These are phyloP conservation scores for Pisolithus albus DNA, from an alignment of 768 basidiomycete species.

Conservation along the genomic window DNA sequence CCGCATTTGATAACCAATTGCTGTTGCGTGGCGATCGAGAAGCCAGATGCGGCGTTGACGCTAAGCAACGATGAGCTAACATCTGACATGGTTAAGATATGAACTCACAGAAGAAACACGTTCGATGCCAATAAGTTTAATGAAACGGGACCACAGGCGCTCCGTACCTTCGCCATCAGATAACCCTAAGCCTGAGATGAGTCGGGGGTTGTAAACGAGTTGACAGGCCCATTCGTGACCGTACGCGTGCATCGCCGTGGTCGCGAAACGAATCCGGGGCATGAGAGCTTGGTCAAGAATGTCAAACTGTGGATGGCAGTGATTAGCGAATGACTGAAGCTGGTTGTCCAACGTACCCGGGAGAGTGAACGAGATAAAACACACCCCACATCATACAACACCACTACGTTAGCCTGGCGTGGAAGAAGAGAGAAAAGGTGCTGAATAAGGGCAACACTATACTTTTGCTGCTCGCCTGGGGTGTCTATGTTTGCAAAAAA, in stretches of 20 bases:
- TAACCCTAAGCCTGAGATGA: constrained; percentile 1
- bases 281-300: neutral
- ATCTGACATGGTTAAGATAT: neutral
- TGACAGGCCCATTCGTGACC: constrained; percentile 31
- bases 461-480: too few relatives aligned
- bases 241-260: constrained; percentile 35
- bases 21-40: constrained; percentile 26
- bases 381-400: too few relatives aligned
- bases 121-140: constrained; percentile 30
- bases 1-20: constrained; percentile 20
- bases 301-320: neutral
- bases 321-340: too few relatives aligned
- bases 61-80: constrained; percentile 3
- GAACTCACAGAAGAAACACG: constrained; percentile 27
- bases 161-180: constrained; percentile 8
- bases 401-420: too few relatives aligned
- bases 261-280: constrained; percentile 25
- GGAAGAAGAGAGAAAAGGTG: too few relatives aligned
- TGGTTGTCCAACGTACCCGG: too few relatives aligned
- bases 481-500: too few relatives aligned
- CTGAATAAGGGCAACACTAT: too few relatives aligned
- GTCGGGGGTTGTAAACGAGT: constrained; percentile 2
- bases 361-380: too few relatives aligned
- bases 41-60: constrained; percentile 25
- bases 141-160: constrained; percentile 28